phyloP scores from a whole-genome alignment of 306 rosid genomes.

The Astragalus membranaceus region DNA sequence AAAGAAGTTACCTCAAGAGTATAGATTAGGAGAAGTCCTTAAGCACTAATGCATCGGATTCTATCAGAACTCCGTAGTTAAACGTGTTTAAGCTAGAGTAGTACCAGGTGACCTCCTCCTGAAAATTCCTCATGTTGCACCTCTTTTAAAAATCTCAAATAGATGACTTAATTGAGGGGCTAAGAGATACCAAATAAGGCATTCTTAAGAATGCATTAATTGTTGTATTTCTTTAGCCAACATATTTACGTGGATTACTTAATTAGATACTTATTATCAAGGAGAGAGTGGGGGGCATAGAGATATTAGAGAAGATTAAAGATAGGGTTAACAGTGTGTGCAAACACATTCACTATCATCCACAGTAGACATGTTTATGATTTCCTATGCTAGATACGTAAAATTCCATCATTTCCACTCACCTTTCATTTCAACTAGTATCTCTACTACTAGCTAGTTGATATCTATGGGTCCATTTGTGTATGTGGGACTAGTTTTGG shows the following conservation, averaged over 20 bases:
- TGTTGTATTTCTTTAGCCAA: no score
- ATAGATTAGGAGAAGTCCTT: no score
- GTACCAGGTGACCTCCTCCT: no score
- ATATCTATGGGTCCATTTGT: slow-evolving; percentile 26
- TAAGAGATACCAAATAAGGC: no score
- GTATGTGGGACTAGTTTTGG: slow-evolving; percentile 30
- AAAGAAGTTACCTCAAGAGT: no score
- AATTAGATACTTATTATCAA: slow-evolving; percentile 7
- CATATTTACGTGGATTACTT: neutral
- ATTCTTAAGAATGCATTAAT: no score
- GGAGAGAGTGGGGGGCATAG: slow-evolving; percentile 23
- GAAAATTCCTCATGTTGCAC: no score
- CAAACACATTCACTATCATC: slow-evolving; percentile 18
- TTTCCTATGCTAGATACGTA: slow-evolving; percentile 30
- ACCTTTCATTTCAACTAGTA: slow-evolving; percentile 22
- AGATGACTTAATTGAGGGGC: no score
- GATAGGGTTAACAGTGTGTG: slow-evolving; percentile 12
- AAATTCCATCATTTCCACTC: slow-evolving; percentile 14
- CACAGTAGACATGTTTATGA: neutral
- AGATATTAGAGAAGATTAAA: slow-evolving; percentile 24
- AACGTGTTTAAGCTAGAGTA: no score
- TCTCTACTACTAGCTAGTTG: neutral
- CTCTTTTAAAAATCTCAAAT: no score
- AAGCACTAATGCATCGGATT: no score
- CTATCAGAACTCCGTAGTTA: no score